phyloP scores from a whole-genome alignment of 257 asterid genomes.

The Primulina huaijiensis region DNA sequence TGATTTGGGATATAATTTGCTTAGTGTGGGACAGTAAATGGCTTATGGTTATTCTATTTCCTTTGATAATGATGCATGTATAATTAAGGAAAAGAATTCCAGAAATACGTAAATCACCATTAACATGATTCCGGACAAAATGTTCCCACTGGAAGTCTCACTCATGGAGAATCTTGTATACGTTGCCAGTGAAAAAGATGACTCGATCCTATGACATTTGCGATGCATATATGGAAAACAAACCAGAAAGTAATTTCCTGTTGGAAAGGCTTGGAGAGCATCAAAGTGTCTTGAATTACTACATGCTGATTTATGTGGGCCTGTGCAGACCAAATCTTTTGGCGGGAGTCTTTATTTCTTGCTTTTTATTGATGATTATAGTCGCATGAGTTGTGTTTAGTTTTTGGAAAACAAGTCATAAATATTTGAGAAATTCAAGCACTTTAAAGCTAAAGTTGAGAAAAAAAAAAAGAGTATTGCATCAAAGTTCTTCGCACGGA shows the following conservation, averaged over 20 bases:
- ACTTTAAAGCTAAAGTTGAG: slow-evolving; percentile 20
- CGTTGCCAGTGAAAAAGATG: background rate
- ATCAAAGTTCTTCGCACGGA: slow-evolving; percentile 9
- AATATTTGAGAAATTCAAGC: slow-evolving; percentile 14
- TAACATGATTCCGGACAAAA: slow-evolving; percentile 2
- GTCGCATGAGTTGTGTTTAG: slow-evolving; percentile 14
- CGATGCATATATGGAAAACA: background rate
- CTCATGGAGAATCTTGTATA: background rate
- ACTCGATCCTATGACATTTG: slow-evolving; percentile 7
- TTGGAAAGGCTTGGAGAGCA: slow-evolving; percentile 23
- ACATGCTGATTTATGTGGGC: slow-evolving; percentile 16
- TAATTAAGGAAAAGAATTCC: background rate
- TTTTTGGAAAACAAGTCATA: slow-evolving; percentile 12
- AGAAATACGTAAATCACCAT: background rate
- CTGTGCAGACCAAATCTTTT: background rate
- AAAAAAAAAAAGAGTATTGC: background rate
- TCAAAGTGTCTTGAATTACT: slow-evolving; percentile 1
- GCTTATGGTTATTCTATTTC: slow-evolving; percentile 9
- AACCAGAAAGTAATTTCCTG: background rate
- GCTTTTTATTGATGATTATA: slow-evolving; percentile 20
- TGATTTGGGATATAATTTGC: slow-evolving; percentile 16
- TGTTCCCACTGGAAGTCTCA: slow-evolving; percentile 6
- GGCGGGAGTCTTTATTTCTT: slow-evolving; percentile 20
- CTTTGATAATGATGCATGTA: slow-evolving; percentile 14
- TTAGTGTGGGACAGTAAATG: slow-evolving; percentile 22